These are phyloP conservation scores for Glycine soja DNA, from an alignment of 306 rosid genomes.

Conservation along the genomic window DNA sequence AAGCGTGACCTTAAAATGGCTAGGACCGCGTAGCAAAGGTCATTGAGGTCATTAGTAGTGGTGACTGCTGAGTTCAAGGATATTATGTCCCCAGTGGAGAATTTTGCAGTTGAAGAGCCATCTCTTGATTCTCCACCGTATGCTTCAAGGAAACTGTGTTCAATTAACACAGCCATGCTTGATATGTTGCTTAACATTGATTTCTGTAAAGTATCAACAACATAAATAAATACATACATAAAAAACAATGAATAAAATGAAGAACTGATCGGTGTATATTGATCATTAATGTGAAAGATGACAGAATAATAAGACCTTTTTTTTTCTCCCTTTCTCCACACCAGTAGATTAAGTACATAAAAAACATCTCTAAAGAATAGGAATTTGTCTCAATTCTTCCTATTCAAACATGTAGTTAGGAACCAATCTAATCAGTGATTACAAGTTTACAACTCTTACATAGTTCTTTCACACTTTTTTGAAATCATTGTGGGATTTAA, in stretches of 20 bases:
- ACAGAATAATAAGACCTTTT: background rate
- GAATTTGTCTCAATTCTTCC: background rate
- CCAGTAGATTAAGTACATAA: too few relatives aligned
- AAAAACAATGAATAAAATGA: background rate
- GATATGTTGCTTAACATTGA: conserved; percentile 65
- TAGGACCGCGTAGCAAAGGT: conserved; percentile 66
- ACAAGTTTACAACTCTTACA: background rate
- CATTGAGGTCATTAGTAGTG: conserved; percentile 45
- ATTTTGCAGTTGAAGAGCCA: conserved; percentile 60
- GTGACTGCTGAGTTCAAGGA: conserved; percentile 53
- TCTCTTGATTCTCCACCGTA: conserved; percentile 82
- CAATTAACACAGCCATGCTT: conserved; percentile 65
- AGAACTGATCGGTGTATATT: background rate
- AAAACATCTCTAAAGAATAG: background rate
- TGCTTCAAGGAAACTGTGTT: conserved; percentile 70
- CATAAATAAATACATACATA: background rate
- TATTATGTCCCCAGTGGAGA: conserved; percentile 66
- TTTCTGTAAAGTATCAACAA: conserved; percentile 52
- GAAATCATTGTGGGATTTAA: background rate
- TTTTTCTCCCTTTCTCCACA: background rate
- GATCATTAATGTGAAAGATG: background rate
- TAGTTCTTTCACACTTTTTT: background rate
- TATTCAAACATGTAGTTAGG: background rate
- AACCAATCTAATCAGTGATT: background rate
- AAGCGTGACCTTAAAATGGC: conserved; percentile 65